Evolutionary conservation across 176 grass and related monocot genomes (phyloP), one percentile per base, ranked within the genome.

Genomic region (Panicum miliaceum): DNA sequence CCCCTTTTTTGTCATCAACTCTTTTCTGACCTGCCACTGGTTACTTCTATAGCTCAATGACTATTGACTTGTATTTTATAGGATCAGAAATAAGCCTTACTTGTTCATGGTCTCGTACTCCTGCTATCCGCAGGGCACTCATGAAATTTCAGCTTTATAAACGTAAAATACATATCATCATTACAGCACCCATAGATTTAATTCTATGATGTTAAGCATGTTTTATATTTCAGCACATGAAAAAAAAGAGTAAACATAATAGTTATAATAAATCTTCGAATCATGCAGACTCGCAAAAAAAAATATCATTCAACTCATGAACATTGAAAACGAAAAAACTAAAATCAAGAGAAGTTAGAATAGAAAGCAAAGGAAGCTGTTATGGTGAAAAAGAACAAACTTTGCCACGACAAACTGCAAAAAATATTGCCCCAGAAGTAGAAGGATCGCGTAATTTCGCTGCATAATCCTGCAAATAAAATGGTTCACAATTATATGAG

Each of bases 351-450:
- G 2, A 80, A 81, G 2, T 62, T 72, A 37, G 25, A 84, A 73
- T 53, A 72, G 82, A 71, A 83, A 77, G 45, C 60, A 73, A 78
- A 61, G 53, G n/a, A 74, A 88, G 19, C 22, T 52, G 79, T 81
- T 74, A 82, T 10, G 87, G 84, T 50, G 80, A 86, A 81, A 27
- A 82, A 60, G 78, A 71, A 86, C 90, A 70, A 78, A 98, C 96
- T 92, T 98, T 98, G 86, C 96, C 96, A 62, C 92, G 96, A 77
- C 96, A 98, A 81, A 98, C 96, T 83, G 96, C 96, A 85, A 98
- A 98, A 92, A 98, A 95, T 71, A 98, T 92, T 76, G 89, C 96
- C 35, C 96, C 93, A 35, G 91, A 91, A 83, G 88, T 92, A 62
- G 96, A 92, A 80, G 80, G 84, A 81, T 95, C 87, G 2, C 18